phyloP scores from a whole-genome alignment of 225 moss, liverwort and hornwort genomes.

The Sphagnum tenellum region DNA sequence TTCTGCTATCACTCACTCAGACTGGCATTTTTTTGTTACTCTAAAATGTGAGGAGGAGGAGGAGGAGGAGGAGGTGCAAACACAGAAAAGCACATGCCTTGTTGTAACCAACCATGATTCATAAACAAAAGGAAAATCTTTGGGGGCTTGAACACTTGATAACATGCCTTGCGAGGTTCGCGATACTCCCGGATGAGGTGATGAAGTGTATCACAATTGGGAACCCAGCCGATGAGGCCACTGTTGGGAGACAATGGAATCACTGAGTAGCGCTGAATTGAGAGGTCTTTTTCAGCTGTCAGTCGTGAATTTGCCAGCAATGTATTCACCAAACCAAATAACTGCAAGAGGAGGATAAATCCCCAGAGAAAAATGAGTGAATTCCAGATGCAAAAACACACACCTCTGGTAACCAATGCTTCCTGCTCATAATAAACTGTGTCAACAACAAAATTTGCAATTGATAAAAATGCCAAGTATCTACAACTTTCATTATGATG shows the following conservation, averaged over 20 bases:
- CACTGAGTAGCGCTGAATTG: slow-evolving; percentile 93
- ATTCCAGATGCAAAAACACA: too few species aligned
- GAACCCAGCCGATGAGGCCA: slow-evolving; percentile 98
- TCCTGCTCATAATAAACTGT: too few species aligned
- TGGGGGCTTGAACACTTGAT: neutral
- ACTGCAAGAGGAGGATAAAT: slow-evolving; percentile 25
- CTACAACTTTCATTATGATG: too few species aligned
- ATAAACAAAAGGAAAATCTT: neutral
- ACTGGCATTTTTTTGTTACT: too few species aligned
- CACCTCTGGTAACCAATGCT: too few species aligned
- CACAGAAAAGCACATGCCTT: too few species aligned
- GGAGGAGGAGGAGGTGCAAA: too few species aligned
- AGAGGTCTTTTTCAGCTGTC: slow-evolving; percentile 88
- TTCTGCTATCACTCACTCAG: neutral
- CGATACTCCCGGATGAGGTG: slow-evolving; percentile 92
- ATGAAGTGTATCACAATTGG: slow-evolving; percentile 95
- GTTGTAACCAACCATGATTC: too few species aligned
- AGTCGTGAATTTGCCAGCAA: slow-evolving; percentile 81
- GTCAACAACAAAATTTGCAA: too few species aligned
- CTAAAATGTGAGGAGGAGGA: too few species aligned
- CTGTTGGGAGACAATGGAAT: slow-evolving; percentile 97
- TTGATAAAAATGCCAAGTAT: too few species aligned
- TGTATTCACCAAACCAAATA: slow-evolving; percentile 97
- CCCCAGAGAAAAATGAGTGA: too few species aligned
- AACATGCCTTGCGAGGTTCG: slow-evolving; percentile 69